These are phyloP conservation scores for Ophiosphaerella korrae DNA, from an alignment of 2,329 filamentous ascomycete species.

Conservation along the genomic window DNA sequence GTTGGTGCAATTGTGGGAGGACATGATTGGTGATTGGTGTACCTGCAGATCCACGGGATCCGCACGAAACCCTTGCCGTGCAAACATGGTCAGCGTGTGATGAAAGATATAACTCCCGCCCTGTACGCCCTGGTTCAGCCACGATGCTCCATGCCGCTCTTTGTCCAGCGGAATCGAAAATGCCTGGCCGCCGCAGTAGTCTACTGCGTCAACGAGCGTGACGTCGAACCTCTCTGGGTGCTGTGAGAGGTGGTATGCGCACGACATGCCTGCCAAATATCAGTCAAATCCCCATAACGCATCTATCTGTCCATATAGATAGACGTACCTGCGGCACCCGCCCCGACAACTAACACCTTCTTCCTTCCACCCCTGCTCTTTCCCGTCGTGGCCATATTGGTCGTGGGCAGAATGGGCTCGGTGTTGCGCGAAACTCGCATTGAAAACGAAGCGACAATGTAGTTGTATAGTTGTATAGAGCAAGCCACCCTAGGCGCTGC, in stretches of 20 bases:
- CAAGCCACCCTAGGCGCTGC: not conserved
- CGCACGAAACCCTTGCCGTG: slow-evolving; percentile 60
- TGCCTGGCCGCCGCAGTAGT: slow-evolving; percentile 66
- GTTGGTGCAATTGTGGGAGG: not conserved
- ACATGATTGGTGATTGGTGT: not conserved
- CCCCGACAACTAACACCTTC: slow-evolving; percentile 47
- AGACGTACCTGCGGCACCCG: slow-evolving; percentile 47
- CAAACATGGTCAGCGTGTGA: slow-evolving; percentile 70
- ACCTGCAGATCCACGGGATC: slow-evolving; percentile 64
- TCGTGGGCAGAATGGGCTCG: slow-evolving; percentile 38
- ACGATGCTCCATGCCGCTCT: slow-evolving; percentile 61
- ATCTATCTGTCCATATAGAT: not conserved
- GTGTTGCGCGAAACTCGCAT: slow-evolving; percentile 31
- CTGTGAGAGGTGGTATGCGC: slow-evolving; percentile 68
- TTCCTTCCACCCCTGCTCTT: slow-evolving; percentile 36
- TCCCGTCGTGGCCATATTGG: slow-evolving; percentile 36
- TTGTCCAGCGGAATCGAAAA: slow-evolving; percentile 63
- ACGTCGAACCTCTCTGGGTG: slow-evolving; percentile 70
- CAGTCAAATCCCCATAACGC: slow-evolving; percentile 2
- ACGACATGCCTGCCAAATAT: slow-evolving; percentile 59
- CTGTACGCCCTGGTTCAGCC: slow-evolving; percentile 68
- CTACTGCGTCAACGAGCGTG: slow-evolving; percentile 58
- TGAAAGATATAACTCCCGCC: slow-evolving; percentile 70
- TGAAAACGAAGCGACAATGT: not conserved
- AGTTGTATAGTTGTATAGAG: no score